A percentile compares a stretch with the other conserved stretches of the same genome.
Conservation (phyloP, 1,284 basidiomycete genomes). For the Spongispora temasekensis region DNA sequence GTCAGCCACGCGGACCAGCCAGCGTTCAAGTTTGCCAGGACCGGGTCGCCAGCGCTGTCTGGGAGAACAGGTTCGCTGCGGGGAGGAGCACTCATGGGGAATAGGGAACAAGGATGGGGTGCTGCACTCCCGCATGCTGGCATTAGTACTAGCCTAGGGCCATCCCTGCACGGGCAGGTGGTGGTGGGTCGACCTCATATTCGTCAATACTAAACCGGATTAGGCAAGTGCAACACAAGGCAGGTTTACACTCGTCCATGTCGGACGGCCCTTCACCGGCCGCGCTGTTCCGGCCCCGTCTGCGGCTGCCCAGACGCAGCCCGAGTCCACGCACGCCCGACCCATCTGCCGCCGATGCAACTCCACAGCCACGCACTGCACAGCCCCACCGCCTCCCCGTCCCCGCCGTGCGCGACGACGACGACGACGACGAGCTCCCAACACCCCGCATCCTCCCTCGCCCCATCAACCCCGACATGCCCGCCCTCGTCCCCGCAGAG, state of each 20-base stretch:
- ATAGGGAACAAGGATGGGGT: neutral
- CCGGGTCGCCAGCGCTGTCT: slow-evolving; percentile 1
- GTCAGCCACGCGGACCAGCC: slow-evolving; percentile 30
- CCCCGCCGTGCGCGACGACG: slow-evolving; percentile 38
- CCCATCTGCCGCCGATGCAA: slow-evolving; percentile 25
- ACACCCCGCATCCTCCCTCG: slow-evolving; percentile 47
- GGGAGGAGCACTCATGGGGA: slow-evolving; percentile 9
- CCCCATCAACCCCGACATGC: slow-evolving; percentile 16
- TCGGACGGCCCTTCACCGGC: no score
- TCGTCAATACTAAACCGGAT: neutral
- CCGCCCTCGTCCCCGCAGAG: slow-evolving; percentile 34
- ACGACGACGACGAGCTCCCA: slow-evolving; percentile 52
- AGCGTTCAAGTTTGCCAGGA: slow-evolving; percentile 30
- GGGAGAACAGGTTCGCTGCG: neutral
- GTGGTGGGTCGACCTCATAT: no score
- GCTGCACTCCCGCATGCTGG: no score
- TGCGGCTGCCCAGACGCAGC: slow-evolving; percentile 44
- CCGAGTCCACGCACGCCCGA: slow-evolving; percentile 33
- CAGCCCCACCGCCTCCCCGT: slow-evolving; percentile 28
- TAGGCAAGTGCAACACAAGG: slow-evolving; percentile 1
- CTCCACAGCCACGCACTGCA: slow-evolving; percentile 44
- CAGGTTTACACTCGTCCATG: no score
- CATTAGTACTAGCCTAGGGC: neutral
- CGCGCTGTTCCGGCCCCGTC: slow-evolving; percentile 40
- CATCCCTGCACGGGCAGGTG: neutral